A percentile compares a stretch with the other conserved stretches of the same genome.
phyloP scores from a whole-genome alignment of 805 yeast species.

The Candida argentea region DNA sequence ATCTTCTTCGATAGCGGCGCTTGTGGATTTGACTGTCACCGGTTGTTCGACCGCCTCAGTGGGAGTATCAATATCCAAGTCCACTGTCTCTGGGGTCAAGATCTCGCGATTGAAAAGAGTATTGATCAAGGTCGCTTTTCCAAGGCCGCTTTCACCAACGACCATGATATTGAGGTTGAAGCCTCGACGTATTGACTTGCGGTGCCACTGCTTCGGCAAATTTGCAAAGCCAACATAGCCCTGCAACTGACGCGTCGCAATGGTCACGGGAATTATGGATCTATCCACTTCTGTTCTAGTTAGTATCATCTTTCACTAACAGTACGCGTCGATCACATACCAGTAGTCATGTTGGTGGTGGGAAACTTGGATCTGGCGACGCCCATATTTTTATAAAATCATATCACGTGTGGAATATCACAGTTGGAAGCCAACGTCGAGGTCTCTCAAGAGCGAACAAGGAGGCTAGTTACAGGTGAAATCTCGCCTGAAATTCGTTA shows the following conservation, averaged over 20 bases:
- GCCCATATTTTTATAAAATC: too few relatives aligned
- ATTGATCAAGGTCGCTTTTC: conserved; percentile 85
- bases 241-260: conserved; percentile 73
- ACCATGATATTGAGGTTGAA: conserved; percentile 82
- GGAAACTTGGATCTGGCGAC: too few relatives aligned
- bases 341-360: conserved; percentile 3
- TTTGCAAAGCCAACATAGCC: conserved; percentile 97
- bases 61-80: conserved; percentile 9
- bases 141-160: conserved; percentile 87
- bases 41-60: conserved; percentile 6
- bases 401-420: too few relatives aligned
- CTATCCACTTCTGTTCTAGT: conserved; percentile 8
- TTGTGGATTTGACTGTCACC: conserved; percentile 53
- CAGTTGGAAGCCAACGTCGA: too few relatives aligned
- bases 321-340: conserved; percentile 1
- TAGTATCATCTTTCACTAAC: conserved; percentile 1
- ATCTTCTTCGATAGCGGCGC: conserved; percentile 68
- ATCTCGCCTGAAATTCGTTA: too few relatives aligned
- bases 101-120: conserved; percentile 58
- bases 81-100: conserved; percentile 20
- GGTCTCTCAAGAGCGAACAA: too few relatives aligned
- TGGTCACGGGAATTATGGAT: conserved; percentile 29
- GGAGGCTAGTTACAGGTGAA: too few relatives aligned
- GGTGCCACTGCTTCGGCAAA: conserved; percentile 97
- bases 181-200: conserved; percentile 73